phyloP scores from a whole-genome alignment of 345 rosid species.

The Eutrema heterophyllum region DNA sequence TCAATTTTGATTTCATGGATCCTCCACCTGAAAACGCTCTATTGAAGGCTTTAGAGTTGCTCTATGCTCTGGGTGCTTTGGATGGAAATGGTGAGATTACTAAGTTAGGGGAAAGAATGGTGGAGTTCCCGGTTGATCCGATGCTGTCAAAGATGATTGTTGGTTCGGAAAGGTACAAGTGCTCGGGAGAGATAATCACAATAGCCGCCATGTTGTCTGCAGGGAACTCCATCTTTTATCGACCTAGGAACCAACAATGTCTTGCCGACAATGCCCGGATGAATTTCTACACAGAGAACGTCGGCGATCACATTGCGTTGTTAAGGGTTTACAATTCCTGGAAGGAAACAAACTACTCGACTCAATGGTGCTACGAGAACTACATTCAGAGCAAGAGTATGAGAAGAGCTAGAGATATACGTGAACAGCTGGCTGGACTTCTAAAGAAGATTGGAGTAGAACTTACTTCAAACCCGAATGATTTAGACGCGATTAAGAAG shows the following conservation, averaged over 20 bases:
- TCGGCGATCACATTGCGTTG: constrained; percentile 88
- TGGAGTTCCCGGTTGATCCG: constrained; percentile 93
- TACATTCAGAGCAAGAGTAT: constrained; percentile 94
- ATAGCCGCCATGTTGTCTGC: constrained; percentile 85
- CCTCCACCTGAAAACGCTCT: constrained; percentile 86
- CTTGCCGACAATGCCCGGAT: constrained; percentile 85
- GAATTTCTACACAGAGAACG: constrained; percentile 77
- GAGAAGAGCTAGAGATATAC: constrained; percentile 88
- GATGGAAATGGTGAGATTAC: constrained; percentile 81
- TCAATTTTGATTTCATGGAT: constrained; percentile 91
- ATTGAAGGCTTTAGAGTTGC: constrained; percentile 69
- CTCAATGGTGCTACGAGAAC: constrained; percentile 94
- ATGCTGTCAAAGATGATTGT: constrained; percentile 89
- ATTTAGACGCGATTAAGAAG: constrained; percentile 76
- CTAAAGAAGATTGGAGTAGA: constrained; percentile 89
- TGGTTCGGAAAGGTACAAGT: constrained; percentile 72
- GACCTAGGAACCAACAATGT: constrained; percentile 87
- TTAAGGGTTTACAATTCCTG: constrained; percentile 80
- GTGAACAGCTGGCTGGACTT: constrained; percentile 83
- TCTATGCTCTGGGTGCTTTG: constrained; percentile 80
- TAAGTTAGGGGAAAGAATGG: constrained; percentile 87
- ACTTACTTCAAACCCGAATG: constrained; percentile 48
- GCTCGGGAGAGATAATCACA: constrained; percentile 78
- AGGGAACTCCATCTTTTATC: constrained; percentile 87
- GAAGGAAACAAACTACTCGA: constrained; percentile 83